Conservation (phyloP, 1,284 basidiomycete species). For the Pseudozyma tsukubaensis region DNA sequence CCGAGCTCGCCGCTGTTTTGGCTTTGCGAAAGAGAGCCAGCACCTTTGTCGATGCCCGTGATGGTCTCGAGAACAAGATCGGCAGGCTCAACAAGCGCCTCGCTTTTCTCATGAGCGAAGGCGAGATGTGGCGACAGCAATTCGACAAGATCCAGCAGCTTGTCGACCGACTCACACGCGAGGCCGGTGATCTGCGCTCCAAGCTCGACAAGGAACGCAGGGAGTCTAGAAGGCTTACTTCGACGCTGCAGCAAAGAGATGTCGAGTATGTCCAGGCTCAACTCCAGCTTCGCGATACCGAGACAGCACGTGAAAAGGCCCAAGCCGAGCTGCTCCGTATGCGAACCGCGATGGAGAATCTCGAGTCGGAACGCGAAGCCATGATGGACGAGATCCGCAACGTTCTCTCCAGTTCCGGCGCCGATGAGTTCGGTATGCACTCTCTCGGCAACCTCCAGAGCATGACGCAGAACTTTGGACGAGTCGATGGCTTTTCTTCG, state of each 20-base stretch:
- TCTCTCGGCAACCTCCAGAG: constrained; percentile 50
- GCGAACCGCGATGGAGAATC: constrained; percentile 59
- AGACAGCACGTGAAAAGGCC: constrained; percentile 60
- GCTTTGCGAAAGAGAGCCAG: constrained; percentile 77
- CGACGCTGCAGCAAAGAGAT: constrained; percentile 57
- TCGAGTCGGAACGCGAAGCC: constrained; percentile 58
- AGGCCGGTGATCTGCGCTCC: constrained; percentile 79
- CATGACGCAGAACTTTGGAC: constrained; percentile 36
- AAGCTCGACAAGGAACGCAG: constrained; percentile 89
- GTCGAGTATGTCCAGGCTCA: constrained; percentile 59
- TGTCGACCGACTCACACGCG: constrained; percentile 83
- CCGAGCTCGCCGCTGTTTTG: constrained; percentile 57
- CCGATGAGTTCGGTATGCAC: constrained; percentile 45
- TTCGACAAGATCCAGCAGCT: constrained; percentile 90
- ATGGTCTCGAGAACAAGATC: constrained; percentile 81
- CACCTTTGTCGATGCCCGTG: constrained; percentile 85
- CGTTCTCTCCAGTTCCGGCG: constrained; percentile 42
- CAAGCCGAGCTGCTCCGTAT: constrained; percentile 55
- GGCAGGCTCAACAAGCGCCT: constrained; percentile 73
- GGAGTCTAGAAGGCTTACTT: constrained; percentile 81
- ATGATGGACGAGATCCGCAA: constrained; percentile 67
- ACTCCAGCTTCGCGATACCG: constrained; percentile 61
- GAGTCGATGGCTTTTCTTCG: constrained; percentile 23
- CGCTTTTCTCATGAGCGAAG: constrained; percentile 90
- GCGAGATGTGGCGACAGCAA: constrained; percentile 86